Percentiles rank a stretch among this genome's conserved stretches.
Evolutionary conservation across 2,329 filamentous ascomycete genomes (phyloP).

Genomic region (Pseudopithomyces maydicus): DNA sequence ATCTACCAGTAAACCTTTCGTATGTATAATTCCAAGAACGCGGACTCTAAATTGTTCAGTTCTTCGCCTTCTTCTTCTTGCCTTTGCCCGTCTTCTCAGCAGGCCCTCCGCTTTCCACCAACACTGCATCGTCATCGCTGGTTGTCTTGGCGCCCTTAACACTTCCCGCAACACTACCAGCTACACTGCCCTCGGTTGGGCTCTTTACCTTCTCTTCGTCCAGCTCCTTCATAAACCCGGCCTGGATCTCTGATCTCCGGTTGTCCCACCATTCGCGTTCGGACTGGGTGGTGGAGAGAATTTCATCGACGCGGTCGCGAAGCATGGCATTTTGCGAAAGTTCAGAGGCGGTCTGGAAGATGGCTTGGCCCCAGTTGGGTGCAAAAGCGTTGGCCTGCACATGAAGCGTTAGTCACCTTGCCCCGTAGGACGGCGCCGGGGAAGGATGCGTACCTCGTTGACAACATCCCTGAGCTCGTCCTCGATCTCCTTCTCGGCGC

Average conservation of each 20-base stretch:
- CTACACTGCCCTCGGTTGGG: slow-evolving; percentile 17
- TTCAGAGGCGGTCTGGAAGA: slow-evolving; percentile 97
- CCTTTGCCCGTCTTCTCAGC: slow-evolving; percentile 52
- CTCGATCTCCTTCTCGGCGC: slow-evolving; percentile 97
- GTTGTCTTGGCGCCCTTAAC: slow-evolving; percentile 23
- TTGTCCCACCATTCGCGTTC: slow-evolving; percentile 96
- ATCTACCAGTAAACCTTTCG: not conserved
- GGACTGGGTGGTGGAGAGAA: slow-evolving; percentile 70
- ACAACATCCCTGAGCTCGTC: slow-evolving; percentile 94
- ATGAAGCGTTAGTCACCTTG: slow-evolving; percentile 21
- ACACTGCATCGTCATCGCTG: slow-evolving; percentile 75
- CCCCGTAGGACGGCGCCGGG: not conserved
- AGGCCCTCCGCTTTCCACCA: slow-evolving; percentile 70
- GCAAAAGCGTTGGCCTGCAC: slow-evolving; percentile 84
- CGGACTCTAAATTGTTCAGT: slow-evolving; percentile 47
- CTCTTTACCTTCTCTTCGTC: slow-evolving; percentile 59
- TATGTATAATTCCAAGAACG: not conserved
- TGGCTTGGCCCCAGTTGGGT: slow-evolving; percentile 87
- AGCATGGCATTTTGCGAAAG: slow-evolving; percentile 84
- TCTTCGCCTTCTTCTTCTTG: slow-evolving; percentile 71
- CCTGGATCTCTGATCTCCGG: slow-evolving; percentile 73
- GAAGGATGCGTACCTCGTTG: slow-evolving; percentile 69
- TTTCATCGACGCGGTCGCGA: slow-evolving; percentile 74
- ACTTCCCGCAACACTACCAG: slow-evolving; percentile 37
- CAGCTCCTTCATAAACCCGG: slow-evolving; percentile 84